Base-by-base conservation (phyloP, 1,284 basidiomycete species). In the Caloboletus inedulis region DNA sequence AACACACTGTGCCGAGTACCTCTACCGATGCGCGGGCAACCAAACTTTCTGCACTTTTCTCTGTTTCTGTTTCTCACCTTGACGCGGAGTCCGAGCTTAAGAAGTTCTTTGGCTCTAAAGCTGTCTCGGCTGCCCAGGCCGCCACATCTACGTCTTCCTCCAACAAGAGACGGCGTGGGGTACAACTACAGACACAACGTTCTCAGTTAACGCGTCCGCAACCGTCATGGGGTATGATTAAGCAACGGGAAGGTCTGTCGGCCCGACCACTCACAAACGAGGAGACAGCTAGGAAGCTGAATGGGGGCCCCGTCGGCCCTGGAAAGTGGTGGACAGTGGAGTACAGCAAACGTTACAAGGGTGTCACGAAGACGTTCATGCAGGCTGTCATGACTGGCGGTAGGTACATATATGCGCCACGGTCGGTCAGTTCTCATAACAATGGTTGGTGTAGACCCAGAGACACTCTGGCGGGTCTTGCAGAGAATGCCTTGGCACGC, bases 31-130 rank as follows among this genome's bases (percentile, higher is more conserved):
- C 33, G 16, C 49, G 35, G 2, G 49, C 51, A 16, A 35, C 67
- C 63, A 70, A 73, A 10, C 71, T 87, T 12, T 73, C 82, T 4
- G 69, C 78, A 31, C 78, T 95, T 1, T 77, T 96, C 6, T 75
- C 86, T 0, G 84, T 94, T 5, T 91, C 90, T 0, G 73, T 87
- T 1, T 76, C 85, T 48, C 80, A 92, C 61, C 82, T 97, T 16
- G 93, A 97, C 56, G 79, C 85, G 10, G 92, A 95, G 52, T 85
- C 86, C 0, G 94, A 98, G 68, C 81, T 97, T 70, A 85, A 89
- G 52, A 87, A 84, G 57, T 95, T 97, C 78, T 98, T 98, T 63
- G 94, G 94, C 2, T 81, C 90, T 7, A 90, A 87, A 66, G 92
- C 96, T 49, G 81, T 96, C 14, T 74, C 82, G 54, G 77, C 81